Conservation (phyloP, 225 moss, liverwort and hornwort species). For the Pleurozium schreberi region DNA sequence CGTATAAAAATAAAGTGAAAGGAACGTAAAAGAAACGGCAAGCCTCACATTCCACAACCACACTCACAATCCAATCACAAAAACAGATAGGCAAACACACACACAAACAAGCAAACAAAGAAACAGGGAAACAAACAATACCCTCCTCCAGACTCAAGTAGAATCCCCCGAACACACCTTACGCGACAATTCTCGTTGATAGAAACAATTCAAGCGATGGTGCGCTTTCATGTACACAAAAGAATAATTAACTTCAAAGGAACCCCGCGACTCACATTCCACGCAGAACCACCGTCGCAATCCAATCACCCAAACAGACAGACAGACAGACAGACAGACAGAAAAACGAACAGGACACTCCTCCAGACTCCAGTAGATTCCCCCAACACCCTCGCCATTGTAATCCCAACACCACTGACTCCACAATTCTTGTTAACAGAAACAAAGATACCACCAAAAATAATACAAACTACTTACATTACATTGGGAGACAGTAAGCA, state of each 20-base stretch:
- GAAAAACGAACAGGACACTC: no score
- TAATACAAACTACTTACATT: background rate
- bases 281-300: background rate
- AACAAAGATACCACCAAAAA: background rate
- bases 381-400: no score
- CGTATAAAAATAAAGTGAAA: no score
- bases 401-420: background rate
- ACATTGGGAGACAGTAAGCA: background rate
- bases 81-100: background rate
- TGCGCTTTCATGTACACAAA: background rate
- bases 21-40: background rate
- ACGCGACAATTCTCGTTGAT: background rate
- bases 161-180: background rate
- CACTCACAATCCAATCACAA: background rate
- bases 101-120: background rate
- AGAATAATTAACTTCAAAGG: background rate
- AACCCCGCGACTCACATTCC: background rate
- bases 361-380: background rate
- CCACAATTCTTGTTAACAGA: background rate
- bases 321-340: background rate
- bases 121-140: background rate
- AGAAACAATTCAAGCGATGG: background rate
- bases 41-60: background rate
- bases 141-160: background rate
- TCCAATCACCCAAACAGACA: background rate